Base-by-base conservation (phyloP, 306 rosid genomes). In the Castanospermum australe region DNA sequence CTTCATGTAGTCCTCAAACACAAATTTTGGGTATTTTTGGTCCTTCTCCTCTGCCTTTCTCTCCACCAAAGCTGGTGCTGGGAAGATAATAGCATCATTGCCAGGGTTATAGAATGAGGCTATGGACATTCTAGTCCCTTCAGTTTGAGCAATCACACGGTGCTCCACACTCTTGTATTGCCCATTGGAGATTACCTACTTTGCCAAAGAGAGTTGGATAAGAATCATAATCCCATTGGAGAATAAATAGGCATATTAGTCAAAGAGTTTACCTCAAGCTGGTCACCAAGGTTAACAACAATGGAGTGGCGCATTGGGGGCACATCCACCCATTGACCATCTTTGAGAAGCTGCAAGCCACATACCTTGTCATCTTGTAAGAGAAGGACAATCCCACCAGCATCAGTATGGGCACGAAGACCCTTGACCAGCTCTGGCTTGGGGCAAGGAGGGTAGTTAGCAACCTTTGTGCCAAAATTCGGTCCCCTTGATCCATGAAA, bases 41-140 rank as follows among this genome's bases (percentile, higher is more conserved):
- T 81, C 81, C 81, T 74, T 88, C 78, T 85, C 88, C 35, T 68
- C 84, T 35, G 75, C 84, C 48, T 86, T 85, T 60, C 73, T 84
- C 86, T 86, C 90, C 50, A 90, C 78, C 25, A 90, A 56, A 9
- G 65, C 2, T 32, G 89, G 83, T 12, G 89, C 92, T n/a, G 94
- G 94, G 63, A 50, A 80, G 67, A 90, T 88, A 10, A 90, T 82
- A 0, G 92, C 89, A 38, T 90, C 89, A 62, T 90, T 84, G 1
- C 90, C 87, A 0, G 94, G 94, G 63, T 90, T 90, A 85, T 82
- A 90, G 82, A 90, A 88, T 18, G 94, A 90, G 35, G 94, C 94
- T 78, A 79, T n/a, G n/a, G n/a, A n/a, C n/a, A n/a, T n/a, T n/a
- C n/a, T n/a, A n/a, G n/a, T n/a, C n/a, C n/a, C n/a, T n/a, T n/a